Evolutionary conservation across 805 yeast species (phyloP).

Genomic region (Starmerella vaccinii): DNA sequence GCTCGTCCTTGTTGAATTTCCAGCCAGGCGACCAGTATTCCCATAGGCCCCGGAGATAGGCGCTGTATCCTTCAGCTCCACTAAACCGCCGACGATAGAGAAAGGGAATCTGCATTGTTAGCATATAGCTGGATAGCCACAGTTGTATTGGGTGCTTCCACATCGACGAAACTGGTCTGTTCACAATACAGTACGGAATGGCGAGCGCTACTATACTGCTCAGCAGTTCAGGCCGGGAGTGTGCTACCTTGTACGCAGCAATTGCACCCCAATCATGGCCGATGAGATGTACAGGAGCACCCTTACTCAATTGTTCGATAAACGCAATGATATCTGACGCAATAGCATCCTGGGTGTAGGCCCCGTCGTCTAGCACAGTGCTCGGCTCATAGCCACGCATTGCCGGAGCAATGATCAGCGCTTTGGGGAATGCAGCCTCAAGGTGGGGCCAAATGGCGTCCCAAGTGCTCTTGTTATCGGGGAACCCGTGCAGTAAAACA

Average conservation of each 20-base stretch:
- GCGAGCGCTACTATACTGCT: slow-evolving; percentile 22
- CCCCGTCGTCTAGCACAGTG: slow-evolving; percentile 14
- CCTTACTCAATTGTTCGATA: slow-evolving; percentile 15
- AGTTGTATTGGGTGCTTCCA: slow-evolving; percentile 22
- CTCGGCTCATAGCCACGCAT: slow-evolving; percentile 26
- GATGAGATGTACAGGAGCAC: slow-evolving; percentile 23
- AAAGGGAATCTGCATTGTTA: slow-evolving; percentile 25
- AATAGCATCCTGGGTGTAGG: slow-evolving; percentile 14
- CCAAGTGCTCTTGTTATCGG: slow-evolving; percentile 24
- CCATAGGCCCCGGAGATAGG: slow-evolving; percentile 23
- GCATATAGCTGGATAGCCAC: slow-evolving; percentile 25
- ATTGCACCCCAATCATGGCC: slow-evolving; percentile 30
- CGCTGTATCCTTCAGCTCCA: not conserved
- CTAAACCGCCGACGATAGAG: slow-evolving; percentile 19
- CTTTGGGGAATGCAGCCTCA: slow-evolving; percentile 8
- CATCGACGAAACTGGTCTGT: slow-evolving; percentile 1
- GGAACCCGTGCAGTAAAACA: slow-evolving; percentile 27
- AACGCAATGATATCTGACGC: slow-evolving; percentile 20
- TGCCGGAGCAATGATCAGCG: slow-evolving; percentile 24
- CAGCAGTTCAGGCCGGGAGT: slow-evolving; percentile 20
- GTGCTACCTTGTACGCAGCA: slow-evolving; percentile 21
- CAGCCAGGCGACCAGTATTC: slow-evolving; percentile 27
- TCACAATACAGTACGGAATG: slow-evolving; percentile 23
- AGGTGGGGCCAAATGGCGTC: slow-evolving; percentile 16
- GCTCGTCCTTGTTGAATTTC: slow-evolving; percentile 17